These are phyloP conservation scores for Panus rudis DNA, from an alignment of 768 basidiomycete genomes.

Conservation along the genomic window DNA sequence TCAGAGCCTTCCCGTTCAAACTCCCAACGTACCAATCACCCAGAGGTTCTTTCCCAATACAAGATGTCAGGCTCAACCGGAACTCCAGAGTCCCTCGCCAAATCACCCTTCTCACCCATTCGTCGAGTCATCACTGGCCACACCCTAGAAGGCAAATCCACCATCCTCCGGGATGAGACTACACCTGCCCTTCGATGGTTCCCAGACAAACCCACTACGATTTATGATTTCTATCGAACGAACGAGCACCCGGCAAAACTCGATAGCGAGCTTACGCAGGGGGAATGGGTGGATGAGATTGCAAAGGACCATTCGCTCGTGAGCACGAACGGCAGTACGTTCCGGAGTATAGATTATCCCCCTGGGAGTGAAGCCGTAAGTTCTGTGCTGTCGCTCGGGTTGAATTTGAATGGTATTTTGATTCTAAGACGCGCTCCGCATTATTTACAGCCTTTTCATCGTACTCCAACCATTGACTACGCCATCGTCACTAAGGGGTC, in stretches of 20 bases:
- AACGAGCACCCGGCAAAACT: conserved; percentile 3
- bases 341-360: conserved; percentile 12
- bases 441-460: conserved; percentile 14
- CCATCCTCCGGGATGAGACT: conserved; percentile 9
- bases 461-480: conserved; percentile 20
- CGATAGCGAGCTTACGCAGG: conserved; percentile 4
- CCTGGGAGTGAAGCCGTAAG: conserved; percentile 13
- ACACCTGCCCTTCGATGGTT: background rate
- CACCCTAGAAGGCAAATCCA: conserved; percentile 13
- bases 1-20: no score
- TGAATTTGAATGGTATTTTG: no score
- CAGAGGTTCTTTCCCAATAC: no score
- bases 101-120: conserved; percentile 10
- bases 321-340: conserved; percentile 10
- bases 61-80: no score
- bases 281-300: conserved; percentile 4
- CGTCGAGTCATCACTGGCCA: conserved; percentile 20
- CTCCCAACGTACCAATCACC: no score
- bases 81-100: no score
- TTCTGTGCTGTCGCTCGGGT: background rate
- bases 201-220: background rate
- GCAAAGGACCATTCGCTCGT: no score
- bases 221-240: conserved; percentile 6
- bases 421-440: no score
- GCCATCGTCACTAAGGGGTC: conserved; percentile 15